Evolutionary conservation across 2,329 filamentous ascomycete species (phyloP).

Genomic region (Penicillium sp.): DNA sequence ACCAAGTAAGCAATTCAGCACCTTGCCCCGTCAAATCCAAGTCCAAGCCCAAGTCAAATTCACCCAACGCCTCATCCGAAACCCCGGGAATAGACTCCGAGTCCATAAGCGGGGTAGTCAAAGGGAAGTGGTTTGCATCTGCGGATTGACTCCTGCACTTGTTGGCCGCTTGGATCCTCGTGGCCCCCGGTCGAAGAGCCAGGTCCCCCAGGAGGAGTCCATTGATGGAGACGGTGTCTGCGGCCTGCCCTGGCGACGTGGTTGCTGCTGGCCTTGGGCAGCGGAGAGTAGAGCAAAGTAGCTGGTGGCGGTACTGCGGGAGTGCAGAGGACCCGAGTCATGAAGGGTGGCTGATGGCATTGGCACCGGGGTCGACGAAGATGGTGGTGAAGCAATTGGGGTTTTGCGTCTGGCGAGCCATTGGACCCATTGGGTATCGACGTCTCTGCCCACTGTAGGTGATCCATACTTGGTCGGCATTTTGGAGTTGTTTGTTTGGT

Average conservation of each 20-base stretch:
- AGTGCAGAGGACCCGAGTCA: background rate
- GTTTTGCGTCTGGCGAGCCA: background rate
- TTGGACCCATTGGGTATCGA: background rate
- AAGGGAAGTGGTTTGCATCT: background rate
- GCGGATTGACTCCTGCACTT: background rate
- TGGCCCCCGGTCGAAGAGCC: background rate
- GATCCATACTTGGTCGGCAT: background rate
- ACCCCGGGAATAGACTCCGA: too few species aligned
- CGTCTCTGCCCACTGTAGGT: background rate
- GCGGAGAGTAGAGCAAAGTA: background rate
- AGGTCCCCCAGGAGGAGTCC: background rate
- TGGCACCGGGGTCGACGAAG: background rate
- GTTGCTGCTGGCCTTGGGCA: background rate
- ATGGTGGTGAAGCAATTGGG: background rate
- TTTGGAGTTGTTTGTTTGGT: background rate
- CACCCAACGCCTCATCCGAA: too few species aligned
- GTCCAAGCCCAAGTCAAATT: too few species aligned
- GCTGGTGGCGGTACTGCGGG: background rate
- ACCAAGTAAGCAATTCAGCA: too few species aligned
- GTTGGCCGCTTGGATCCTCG: background rate
- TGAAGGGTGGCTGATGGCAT: background rate
- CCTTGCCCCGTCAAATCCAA: too few species aligned
- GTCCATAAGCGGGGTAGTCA: too few species aligned
- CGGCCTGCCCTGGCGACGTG: background rate
- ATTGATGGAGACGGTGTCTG: background rate